Percentiles rank a stretch among this genome's conserved stretches.
Evolutionary conservation across 1,139 yeast species (phyloP).

Genomic region (Debaryomyces nepalensis): DNA sequence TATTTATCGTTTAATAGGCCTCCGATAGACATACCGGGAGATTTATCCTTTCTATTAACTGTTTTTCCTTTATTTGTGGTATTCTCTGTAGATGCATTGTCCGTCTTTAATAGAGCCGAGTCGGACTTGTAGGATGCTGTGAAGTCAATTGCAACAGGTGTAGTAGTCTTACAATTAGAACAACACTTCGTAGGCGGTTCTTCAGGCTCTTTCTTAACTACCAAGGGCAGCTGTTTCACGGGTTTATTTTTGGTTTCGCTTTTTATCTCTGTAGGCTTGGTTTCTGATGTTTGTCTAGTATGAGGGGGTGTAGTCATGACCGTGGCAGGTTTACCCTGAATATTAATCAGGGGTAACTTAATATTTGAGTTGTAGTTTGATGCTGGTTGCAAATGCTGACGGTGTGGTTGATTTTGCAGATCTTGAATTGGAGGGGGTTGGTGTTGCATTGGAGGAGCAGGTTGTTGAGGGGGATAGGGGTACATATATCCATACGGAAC

Average conservation of each 20-base stretch:
- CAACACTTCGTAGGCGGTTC: conserved; percentile 16
- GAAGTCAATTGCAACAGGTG: conserved; percentile 37
- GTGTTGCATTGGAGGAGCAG: conserved; percentile 37
- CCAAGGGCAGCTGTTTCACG: background rate
- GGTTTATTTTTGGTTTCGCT: background rate
- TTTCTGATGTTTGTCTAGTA: background rate
- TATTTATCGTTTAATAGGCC: conserved; percentile 16
- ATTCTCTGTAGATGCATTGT: background rate
- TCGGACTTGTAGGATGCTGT: conserved; percentile 24
- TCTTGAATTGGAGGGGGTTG: conserved; percentile 20
- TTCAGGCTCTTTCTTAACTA: background rate
- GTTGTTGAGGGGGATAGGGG: conserved; percentile 15
- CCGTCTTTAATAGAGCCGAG: background rate
- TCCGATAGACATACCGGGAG: conserved; percentile 15
- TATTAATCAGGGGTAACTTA: conserved; percentile 5
- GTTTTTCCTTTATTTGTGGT: background rate
- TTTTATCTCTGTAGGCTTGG: background rate
- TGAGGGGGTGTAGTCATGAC: background rate
- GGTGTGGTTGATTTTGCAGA: conserved; percentile 13
- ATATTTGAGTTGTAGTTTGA: conserved; percentile 2
- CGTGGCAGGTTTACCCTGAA: background rate
- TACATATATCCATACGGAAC: conserved; percentile 7
- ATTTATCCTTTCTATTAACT: conserved; percentile 7
- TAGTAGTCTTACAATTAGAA: conserved; percentile 12
- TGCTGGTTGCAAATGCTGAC: background rate